Base-by-base conservation (phyloP, 225 moss, liverwort and hornwort genomes). In the Polytrichum formosum region DNA sequence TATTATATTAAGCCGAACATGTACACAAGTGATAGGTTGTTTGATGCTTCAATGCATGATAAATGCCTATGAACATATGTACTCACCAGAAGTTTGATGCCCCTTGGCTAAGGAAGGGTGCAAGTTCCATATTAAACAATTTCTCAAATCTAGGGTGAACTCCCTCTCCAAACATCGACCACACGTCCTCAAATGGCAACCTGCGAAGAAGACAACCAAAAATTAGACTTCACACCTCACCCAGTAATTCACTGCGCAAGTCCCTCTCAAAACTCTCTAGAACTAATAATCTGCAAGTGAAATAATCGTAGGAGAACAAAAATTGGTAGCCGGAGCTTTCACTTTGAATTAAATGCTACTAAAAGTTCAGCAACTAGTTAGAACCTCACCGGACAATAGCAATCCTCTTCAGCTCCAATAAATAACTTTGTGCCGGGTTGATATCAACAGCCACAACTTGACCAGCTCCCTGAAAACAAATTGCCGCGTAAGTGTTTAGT, bases 141-240 rank as follows among this genome's bases (percentile, higher is more conserved):
- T 79, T 73, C 28, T 91, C 90, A 35, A 92, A 98, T 53, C 83
- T 91, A 29, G 94, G 90, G 73, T 98, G 98, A 58, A 98, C 77
- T 33, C 98, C 98, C 63, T 98, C 92, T 63, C 98, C 98, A 64
- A 98, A 94, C 98, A 98, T 98, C 61, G 79, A 87, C 98, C 98
- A 98, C 58, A 94, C 92, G 64, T 98, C 98, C 70, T 98, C 91
- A 46, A 91, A 98, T 5, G 91, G 90, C 71, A 98, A 73, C 67
- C 97, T 98, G 84, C 25, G 18, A 28, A 29, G 58, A 58, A n/a
- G 6, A 58, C 23, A 46, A n/a, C 1, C 6, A 58, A 1, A 21
- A 58, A 21, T 22, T 20, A 58, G 58, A 58, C 6, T 58, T 21
- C 21, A 58, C 58, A 58, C 22, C 21, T 58, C 1, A 1, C 20